phyloP scores from a whole-genome alignment of 2,329 filamentous ascomycete species.

The Fusarium anthophilum region DNA sequence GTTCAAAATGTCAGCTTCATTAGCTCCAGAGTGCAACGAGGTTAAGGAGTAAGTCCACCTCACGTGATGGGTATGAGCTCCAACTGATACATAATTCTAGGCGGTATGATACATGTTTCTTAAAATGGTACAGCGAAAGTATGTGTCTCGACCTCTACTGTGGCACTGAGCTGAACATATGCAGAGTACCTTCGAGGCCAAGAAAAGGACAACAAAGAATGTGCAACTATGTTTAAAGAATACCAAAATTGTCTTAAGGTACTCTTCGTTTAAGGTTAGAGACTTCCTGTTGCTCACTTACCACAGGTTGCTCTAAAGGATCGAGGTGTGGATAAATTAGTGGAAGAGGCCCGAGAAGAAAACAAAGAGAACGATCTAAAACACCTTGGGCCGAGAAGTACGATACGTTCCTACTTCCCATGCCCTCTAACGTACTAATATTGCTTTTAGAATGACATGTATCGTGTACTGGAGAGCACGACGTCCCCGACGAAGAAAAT shows the following conservation, averaged over 20 bases:
- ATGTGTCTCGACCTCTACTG: conserved; percentile 48
- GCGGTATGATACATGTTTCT: conserved; percentile 94
- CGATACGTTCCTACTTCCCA: conserved; percentile 8
- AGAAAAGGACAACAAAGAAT: conserved; percentile 84
- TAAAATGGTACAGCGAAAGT: conserved; percentile 99
- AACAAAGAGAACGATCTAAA: conserved; percentile 84
- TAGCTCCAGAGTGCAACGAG: conserved; percentile 94
- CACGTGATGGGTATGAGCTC: accelerated
- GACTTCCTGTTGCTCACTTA: not conserved
- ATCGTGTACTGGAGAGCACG: not conserved
- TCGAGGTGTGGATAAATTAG: conserved; percentile 89
- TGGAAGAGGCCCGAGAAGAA: conserved; percentile 89
- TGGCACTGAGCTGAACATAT: conserved; percentile 19
- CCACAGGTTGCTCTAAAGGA: conserved; percentile 76
- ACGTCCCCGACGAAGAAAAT: conserved; percentile 11
- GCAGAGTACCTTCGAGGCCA: conserved; percentile 89
- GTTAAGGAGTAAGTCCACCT: conserved; percentile 81
- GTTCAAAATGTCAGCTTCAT: conserved; percentile 83
- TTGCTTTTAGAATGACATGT: conserved; percentile 11
- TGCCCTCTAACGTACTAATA: not conserved
- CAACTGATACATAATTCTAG: conserved; percentile 55
- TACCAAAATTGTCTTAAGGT: conserved; percentile 90
- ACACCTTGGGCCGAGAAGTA: conserved; percentile 55
- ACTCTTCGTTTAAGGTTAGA: conserved; percentile 1
- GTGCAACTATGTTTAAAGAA: conserved; percentile 83